Evolutionary conservation across 257 asterid genomes (phyloP), one percentile per base, ranked within the genome.

Genomic region (Jasminum sambac): DNA sequence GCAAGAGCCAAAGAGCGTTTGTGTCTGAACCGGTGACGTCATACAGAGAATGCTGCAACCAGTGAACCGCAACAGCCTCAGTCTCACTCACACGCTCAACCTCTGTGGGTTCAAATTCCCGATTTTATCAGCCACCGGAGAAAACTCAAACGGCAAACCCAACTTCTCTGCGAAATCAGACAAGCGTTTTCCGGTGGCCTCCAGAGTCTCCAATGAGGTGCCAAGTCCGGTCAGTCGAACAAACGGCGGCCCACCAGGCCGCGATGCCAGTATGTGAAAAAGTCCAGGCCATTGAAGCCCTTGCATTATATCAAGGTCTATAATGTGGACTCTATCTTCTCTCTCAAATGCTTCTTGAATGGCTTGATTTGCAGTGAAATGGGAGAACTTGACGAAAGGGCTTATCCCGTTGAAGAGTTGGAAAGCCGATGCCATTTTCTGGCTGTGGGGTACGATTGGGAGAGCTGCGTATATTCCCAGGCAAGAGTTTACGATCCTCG

Each of bases 241-340:
- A 16, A 81, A 89, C 0, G 99, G 99, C 25, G 98, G 96, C 3
- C 99, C 98, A 1, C 98, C 96, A 0, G 97, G 91, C 25, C 99
- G 79, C 0, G 96, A 89, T 0, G 98, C 99, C 44, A 94, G 74
- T 39, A 94, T 91, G 77, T 94, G 99, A 42, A 94, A 94, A 13
- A 94, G 86, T 4, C 98, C 99, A 0, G 99, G 99, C 99, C 99
- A 94, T 68, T 94, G 99, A 0, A 94, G 85, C 2, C 99, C 99
- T 77, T 94, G 99, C 99, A 94, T 94, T 19, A 94, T 88, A 67
- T 94, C 99, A 6, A 94, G 95, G 81, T 94, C 99, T 26, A 94
- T 86, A 3, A 94, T 91, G 75, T 94, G 99, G n/a, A 94, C 99
- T 72, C 95, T 72, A 13, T 89, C 96, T 46, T 94, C 99, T 71